A percentile compares a stretch with the other conserved stretches of the same genome.
phyloP scores from a whole-genome alignment of 2,329 filamentous ascomycete species.

The Phialophora expanda region DNA sequence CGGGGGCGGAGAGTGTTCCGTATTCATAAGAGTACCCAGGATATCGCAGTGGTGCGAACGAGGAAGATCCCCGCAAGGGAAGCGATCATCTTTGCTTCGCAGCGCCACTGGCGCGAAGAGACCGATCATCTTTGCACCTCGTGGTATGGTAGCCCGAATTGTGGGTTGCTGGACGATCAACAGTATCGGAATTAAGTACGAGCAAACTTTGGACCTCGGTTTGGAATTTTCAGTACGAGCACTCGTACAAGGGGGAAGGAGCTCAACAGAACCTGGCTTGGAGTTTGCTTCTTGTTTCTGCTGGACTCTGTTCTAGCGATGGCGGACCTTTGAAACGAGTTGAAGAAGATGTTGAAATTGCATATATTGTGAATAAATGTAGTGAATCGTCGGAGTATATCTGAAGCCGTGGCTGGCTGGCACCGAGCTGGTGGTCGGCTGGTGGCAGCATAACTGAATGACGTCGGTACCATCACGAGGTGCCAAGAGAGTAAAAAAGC shows the following conservation, averaged over 20 bases:
- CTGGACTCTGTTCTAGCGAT: too few species aligned
- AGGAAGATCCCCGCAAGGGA: background rate
- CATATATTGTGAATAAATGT: too few species aligned
- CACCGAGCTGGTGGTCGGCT: too few species aligned
- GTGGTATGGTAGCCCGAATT: conserved; percentile 22
- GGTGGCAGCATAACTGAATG: too few species aligned
- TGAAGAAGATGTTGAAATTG: too few species aligned
- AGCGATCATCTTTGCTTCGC: conserved; percentile 8
- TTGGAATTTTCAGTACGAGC: background rate
- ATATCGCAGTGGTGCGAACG: background rate
- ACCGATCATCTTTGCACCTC: conserved; percentile 6
- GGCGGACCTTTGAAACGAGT: too few species aligned
- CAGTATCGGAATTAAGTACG: background rate
- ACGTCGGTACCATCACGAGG: too few species aligned
- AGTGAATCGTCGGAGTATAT: background rate
- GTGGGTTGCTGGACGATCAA: background rate
- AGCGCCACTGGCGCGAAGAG: background rate
- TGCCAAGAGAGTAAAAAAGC: too few species aligned
- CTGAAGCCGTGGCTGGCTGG: background rate
- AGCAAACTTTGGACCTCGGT: background rate
- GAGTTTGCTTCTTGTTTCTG: background rate
- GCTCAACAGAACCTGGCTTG: background rate
- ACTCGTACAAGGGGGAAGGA: background rate
- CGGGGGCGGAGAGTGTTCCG: conserved; percentile 6
- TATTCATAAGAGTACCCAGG: background rate